phyloP scores from a whole-genome alignment of 1,139 yeast species.

The Casaregolazyma lundiana region DNA sequence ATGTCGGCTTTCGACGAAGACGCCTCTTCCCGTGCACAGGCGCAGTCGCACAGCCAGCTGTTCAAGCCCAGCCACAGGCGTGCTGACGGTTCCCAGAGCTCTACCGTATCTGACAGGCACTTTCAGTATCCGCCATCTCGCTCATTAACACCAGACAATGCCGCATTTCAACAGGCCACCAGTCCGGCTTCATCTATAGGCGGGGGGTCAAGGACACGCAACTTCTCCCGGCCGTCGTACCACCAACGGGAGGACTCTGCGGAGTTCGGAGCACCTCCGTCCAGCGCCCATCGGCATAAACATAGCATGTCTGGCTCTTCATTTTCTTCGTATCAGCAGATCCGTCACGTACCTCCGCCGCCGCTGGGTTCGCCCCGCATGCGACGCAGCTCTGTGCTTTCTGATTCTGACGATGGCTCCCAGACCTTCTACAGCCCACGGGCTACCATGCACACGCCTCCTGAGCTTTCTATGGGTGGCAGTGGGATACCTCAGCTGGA shows the following conservation, averaged over 20 bases:
- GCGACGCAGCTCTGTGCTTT: conserved; percentile 2
- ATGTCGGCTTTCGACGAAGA: background rate
- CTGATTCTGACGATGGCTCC: conserved; percentile 11
- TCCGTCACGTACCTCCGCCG: conserved; percentile 7
- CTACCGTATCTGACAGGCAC: background rate
- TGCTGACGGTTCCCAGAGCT: background rate
- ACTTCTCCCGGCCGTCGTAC: conserved; percentile 26
- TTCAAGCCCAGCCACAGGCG: background rate
- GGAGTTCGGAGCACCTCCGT: conserved; percentile 1
- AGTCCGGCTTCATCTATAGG: conserved; percentile 3
- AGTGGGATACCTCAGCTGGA: background rate
- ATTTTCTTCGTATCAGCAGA: conserved; percentile 9
- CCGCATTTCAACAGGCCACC: background rate
- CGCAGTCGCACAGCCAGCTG: background rate
- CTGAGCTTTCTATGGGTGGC: conserved; percentile 8
- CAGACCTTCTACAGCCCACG: conserved; percentile 8
- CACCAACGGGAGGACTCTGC: conserved; percentile 14
- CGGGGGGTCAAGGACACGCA: conserved; percentile 9
- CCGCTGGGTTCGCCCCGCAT: conserved; percentile 2
- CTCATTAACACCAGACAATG: conserved; percentile 3
- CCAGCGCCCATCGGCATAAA: conserved; percentile 6
- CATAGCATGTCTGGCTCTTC: conserved; percentile 1
- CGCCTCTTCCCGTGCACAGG: background rate
- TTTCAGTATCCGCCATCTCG: background rate
- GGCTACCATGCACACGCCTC: conserved; percentile 7